Evolutionary conservation across 352 stramenopile species (phyloP), one percentile per base, ranked within the genome.

Genomic region (Phytophthora quininea): DNA sequence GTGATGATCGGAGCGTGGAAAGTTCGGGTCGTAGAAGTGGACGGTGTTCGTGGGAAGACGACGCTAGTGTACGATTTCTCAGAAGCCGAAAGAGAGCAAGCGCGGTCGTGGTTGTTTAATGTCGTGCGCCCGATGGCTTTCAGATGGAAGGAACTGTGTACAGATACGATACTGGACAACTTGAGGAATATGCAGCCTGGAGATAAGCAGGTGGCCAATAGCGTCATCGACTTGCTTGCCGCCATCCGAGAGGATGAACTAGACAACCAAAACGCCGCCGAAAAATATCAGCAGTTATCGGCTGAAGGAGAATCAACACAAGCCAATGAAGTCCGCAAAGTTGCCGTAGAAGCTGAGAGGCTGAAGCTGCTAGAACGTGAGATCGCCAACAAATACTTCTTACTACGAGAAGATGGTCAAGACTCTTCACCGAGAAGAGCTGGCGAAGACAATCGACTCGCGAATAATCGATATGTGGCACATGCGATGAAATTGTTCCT

Each of bases 41-140:
- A 91, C 50, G 83, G 77, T 12, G 35, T 47, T 2, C 65, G 63
- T 15, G 82, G 81, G 0, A 82, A 86, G 54, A 84, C 72, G 3
- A 86, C 75, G 3, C 54, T 80, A 0, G 64, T 95, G 27, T 87
- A 81, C 56, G 84, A 95, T 0, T 76, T 84, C 7, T 79, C 74
- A 0, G 86, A 92, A 48, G 37, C 43, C 3, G 74, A 89, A 27
- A 53, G 68, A 5, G 47, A 54, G 12, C 32, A 62, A 12, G 63
- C 67, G 3, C 40, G 12, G 0, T 77, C 71, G 1, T 52, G 54
- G 32, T 33, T 70, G 4, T 65, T 82, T 14, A 50, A 60, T 10
- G 69, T 76, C 2, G 67, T 77, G 0, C 57, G 77, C 12, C 76
- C 84, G 2, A 56, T 92, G 4, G 64, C 67, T 19, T 77, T 87